Percentiles rank a stretch among this genome's conserved stretches.
Conservation (phyloP, 306 rosid species). For the Benincasa hispida region DNA sequence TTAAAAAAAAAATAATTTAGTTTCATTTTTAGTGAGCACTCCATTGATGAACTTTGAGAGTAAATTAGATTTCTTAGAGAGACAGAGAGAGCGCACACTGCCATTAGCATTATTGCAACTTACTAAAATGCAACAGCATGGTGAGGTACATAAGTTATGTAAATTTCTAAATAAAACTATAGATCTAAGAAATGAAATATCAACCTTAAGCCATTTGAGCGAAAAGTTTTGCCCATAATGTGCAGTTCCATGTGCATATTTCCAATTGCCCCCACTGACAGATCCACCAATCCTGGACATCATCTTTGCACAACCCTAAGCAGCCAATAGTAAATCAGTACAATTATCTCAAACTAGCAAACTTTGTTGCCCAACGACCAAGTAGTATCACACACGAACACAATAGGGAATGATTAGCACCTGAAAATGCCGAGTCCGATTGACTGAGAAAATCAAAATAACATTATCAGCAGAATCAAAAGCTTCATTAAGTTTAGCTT, state of each 20-base stretch:
- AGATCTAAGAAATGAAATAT: slow-evolving; percentile 5
- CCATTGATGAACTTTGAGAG: not conserved
- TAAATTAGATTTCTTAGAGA: too few species aligned
- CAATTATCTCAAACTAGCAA: too few species aligned
- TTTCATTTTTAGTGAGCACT: not conserved
- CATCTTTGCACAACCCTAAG: slow-evolving; percentile 98
- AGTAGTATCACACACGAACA: not conserved
- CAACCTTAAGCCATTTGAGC: slow-evolving; percentile 91
- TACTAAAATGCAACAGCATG: not conserved
- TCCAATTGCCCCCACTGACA: slow-evolving; percentile 97
- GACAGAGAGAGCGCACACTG: not conserved
- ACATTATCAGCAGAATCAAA: slow-evolving; percentile 92
- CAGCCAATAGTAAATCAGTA: slow-evolving; percentile 3
- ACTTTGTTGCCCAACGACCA: not conserved
- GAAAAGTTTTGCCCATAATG: slow-evolving; percentile 94
- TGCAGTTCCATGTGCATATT: slow-evolving; percentile 97
- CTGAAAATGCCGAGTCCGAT: slow-evolving; percentile 97
- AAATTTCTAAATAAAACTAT: not conserved
- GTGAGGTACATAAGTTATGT: not conserved
- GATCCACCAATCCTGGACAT: slow-evolving; percentile 96
- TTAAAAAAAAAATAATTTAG: not conserved
- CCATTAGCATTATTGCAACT: not conserved
- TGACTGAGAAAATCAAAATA: slow-evolving; percentile 91
- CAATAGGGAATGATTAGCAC: slow-evolving; percentile 16
- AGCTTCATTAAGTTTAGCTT: slow-evolving; percentile 94